These are phyloP conservation scores for Aspergillus tanneri DNA, from an alignment of 2,329 filamentous ascomycete species.

Conservation along the genomic window DNA sequence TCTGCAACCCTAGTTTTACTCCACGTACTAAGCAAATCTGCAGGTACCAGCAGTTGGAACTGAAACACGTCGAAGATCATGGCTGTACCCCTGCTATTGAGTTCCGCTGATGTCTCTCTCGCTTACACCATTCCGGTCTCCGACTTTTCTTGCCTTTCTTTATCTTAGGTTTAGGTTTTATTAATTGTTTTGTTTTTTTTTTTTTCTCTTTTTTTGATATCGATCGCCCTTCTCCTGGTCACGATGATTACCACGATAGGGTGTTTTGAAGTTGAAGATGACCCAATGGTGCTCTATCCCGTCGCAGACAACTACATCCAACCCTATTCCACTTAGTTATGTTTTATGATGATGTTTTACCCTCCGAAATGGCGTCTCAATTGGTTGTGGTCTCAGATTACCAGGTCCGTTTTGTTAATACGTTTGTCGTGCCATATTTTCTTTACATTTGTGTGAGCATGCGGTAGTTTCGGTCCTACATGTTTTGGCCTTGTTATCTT, in stretches of 20 bases:
- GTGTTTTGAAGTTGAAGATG: background rate
- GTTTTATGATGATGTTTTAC: conserved; percentile 15
- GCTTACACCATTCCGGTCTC: background rate
- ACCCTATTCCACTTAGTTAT: conserved; percentile 5
- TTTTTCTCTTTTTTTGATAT: background rate
- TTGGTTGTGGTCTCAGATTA: conserved; percentile 15
- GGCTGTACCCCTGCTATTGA: conserved; percentile 86
- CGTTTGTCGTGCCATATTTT: background rate
- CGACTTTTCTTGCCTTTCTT: conserved; percentile 3
- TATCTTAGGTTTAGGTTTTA: background rate
- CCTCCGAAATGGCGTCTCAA: conserved; percentile 19
- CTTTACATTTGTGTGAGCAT: conserved; percentile 1
- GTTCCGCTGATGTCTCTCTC: conserved; percentile 63
- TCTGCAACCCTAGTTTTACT: background rate
- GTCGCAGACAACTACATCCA: background rate
- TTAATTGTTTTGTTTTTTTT: background rate
- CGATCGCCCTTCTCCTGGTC: background rate
- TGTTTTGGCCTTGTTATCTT: background rate
- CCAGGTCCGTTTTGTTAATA: conserved; percentile 1
- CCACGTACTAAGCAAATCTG: conserved; percentile 24
- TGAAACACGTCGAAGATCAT: conserved; percentile 81
- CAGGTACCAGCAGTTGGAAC: conserved; percentile 88
- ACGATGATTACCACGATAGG: conserved; percentile 1
- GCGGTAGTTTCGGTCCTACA: conserved; percentile 7
- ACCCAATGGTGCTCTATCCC: background rate